Evolutionary conservation across 2,329 filamentous ascomycete genomes (phyloP).

Genomic region (Coniochaeta prunicola): DNA sequence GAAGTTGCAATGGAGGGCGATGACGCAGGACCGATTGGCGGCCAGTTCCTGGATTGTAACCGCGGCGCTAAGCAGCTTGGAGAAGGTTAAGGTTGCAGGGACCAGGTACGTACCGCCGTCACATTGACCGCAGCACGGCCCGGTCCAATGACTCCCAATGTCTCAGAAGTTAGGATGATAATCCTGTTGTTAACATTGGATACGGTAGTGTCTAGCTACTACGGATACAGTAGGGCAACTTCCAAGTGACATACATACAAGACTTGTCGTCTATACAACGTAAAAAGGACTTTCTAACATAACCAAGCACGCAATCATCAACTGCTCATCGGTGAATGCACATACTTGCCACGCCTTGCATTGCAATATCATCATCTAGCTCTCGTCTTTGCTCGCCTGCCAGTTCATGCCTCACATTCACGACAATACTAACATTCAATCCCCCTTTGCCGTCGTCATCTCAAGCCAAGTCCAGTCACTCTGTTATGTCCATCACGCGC

Average conservation of each 20-base stretch:
- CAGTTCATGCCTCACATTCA: neutral
- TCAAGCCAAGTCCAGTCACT: neutral
- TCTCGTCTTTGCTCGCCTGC: neutral
- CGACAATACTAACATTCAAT: neutral
- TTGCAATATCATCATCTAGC: neutral
- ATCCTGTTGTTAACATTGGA: too few species aligned
- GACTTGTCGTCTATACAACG: neutral
- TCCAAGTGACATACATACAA: neutral
- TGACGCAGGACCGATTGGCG: constrained; percentile 9
- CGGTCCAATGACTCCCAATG: neutral
- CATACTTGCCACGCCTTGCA: neutral
- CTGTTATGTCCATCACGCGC: neutral
- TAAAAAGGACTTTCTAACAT: neutral
- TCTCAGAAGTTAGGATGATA: too few species aligned
- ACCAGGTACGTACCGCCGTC: neutral
- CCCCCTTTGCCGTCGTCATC: neutral
- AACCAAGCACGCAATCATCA: neutral
- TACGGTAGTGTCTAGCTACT: too few species aligned
- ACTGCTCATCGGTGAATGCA: neutral
- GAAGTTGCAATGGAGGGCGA: constrained; percentile 3
- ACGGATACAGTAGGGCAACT: too few species aligned
- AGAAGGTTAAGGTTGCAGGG: constrained; percentile 1
- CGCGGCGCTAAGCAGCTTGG: neutral
- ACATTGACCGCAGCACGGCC: neutral
- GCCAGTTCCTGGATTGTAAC: neutral